Percentiles rank a stretch among this genome's conserved stretches.
phyloP scores from a whole-genome alignment of 1,139 yeast species.

The Blastobotrys apis region DNA sequence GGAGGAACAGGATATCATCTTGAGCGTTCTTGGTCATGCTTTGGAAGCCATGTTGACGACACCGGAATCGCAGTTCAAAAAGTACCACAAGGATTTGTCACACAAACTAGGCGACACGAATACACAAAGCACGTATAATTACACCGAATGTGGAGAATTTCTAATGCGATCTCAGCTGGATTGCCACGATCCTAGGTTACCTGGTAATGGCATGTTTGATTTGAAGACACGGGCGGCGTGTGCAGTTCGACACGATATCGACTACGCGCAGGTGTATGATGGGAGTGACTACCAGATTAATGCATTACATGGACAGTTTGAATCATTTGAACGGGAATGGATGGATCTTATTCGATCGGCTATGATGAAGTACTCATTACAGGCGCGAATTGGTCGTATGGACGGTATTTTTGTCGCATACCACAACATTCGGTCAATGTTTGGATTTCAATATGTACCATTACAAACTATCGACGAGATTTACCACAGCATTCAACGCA shows the following conservation, averaged over 20 bases:
- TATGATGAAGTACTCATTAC: conserved; percentile 77
- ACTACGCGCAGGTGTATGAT: conserved; percentile 53
- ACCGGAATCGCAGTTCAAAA: conserved; percentile 45
- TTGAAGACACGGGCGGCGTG: conserved; percentile 87
- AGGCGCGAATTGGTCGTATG: conserved; percentile 94
- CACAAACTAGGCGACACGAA: conserved; percentile 6
- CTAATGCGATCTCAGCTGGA: conserved; percentile 89
- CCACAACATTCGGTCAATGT: conserved; percentile 74
- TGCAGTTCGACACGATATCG: conserved; percentile 74
- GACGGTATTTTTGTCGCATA: conserved; percentile 92
- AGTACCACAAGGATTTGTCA: conserved; percentile 26
- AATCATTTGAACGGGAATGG: conserved; percentile 76
- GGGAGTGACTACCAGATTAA: conserved; percentile 63
- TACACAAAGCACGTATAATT: conserved; percentile 52
- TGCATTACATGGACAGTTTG: conserved; percentile 58
- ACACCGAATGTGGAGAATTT: conserved; percentile 63
- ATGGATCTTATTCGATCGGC: conserved; percentile 73
- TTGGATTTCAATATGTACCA: conserved; percentile 89
- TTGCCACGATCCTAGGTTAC: conserved; percentile 68
- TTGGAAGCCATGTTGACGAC: conserved; percentile 71
- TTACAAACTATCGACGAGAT: conserved; percentile 63
- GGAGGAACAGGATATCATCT: conserved; percentile 60
- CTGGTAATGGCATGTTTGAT: conserved; percentile 92
- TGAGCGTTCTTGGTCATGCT: conserved; percentile 76
- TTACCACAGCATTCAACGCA: conserved; percentile 52